A percentile compares a stretch with the other conserved stretches of the same genome.
phyloP scores from a whole-genome alignment of 169 alveolate genomes.

The Plasmodium relictum region DNA sequence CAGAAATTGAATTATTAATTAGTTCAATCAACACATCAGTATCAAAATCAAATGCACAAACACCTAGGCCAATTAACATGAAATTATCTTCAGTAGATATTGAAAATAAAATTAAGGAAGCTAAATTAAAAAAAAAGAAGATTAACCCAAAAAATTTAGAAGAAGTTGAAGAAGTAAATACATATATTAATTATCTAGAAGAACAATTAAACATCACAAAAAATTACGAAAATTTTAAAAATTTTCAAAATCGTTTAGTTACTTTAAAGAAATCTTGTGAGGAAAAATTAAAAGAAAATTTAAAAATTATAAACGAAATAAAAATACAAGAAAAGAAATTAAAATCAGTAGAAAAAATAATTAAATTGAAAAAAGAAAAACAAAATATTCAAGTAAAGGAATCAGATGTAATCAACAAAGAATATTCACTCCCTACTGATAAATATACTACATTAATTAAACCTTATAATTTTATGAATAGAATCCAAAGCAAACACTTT shows the following conservation, averaged over 20 bases:
- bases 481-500: constrained; percentile 31
- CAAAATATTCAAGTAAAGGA: constrained; percentile 37
- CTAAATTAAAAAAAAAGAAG: constrained; percentile 50
- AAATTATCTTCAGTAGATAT: constrained; percentile 49
- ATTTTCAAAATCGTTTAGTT: constrained; percentile 41
- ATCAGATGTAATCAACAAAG: constrained; percentile 43
- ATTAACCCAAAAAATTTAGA: constrained; percentile 52
- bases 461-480: constrained; percentile 54
- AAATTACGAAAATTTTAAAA: constrained; percentile 69
- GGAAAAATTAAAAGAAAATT: constrained; percentile 47
- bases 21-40: constrained; percentile 26
- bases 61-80: constrained; percentile 36
- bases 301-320: constrained; percentile 27
- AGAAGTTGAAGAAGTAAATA: constrained; percentile 72
- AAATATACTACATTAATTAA: constrained; percentile 40
- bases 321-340: constrained; percentile 66
- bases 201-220: constrained; percentile 69
- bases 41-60: constrained; percentile 43
- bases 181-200: constrained; percentile 60
- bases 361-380: constrained; percentile 64
- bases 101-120: constrained; percentile 62
- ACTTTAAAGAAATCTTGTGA: constrained; percentile 44
- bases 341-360: constrained; percentile 54
- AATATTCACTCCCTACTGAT: constrained; percentile 36
- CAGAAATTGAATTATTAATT: constrained; percentile 36